Evolutionary conservation across 2,329 filamentous ascomycete genomes (phyloP).

Genomic region (Cladophialophora psammophila): DNA sequence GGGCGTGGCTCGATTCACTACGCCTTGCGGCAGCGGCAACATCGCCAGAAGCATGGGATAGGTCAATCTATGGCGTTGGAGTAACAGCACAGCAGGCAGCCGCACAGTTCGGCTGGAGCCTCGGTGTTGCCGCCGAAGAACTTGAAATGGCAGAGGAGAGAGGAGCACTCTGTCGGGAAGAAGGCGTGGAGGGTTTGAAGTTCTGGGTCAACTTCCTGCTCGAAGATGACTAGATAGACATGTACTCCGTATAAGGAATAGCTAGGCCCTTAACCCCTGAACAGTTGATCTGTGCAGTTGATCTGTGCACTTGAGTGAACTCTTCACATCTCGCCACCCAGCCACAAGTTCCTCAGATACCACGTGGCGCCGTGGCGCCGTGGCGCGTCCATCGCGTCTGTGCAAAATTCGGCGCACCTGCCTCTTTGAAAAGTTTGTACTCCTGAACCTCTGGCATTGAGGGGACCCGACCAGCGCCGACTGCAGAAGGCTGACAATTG

Average conservation of each 20-base stretch:
- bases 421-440: conserved; percentile 16
- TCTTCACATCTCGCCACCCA: not conserved
- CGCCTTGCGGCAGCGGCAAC: conserved; percentile 62
- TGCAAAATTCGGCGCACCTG: conserved; percentile 26
- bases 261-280: not conserved
- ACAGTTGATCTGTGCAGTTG: not conserved
- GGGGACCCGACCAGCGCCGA: not conserved
- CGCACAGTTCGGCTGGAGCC: conserved; percentile 93
- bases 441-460: conserved; percentile 12
- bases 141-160: conserved; percentile 96
- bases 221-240: conserved; percentile 33
- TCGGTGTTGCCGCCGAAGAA: conserved; percentile 94
- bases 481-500: not conserved
- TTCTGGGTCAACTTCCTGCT: conserved; percentile 83
- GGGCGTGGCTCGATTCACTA: conserved; percentile 78
- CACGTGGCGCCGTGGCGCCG: conserved; percentile 12
- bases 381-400: too few species aligned
- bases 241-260: not conserved
- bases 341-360: conserved; percentile 3
- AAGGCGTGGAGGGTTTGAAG: conserved; percentile 85
- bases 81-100: conserved; percentile 90
- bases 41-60: conserved; percentile 74
- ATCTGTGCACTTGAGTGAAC: not conserved
- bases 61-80: conserved; percentile 78
- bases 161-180: conserved; percentile 86